A percentile compares a stretch with the other conserved stretches of the same genome.
phyloP scores from a whole-genome alignment of 345 rosid species.

The Streptanthus diversifolius region DNA sequence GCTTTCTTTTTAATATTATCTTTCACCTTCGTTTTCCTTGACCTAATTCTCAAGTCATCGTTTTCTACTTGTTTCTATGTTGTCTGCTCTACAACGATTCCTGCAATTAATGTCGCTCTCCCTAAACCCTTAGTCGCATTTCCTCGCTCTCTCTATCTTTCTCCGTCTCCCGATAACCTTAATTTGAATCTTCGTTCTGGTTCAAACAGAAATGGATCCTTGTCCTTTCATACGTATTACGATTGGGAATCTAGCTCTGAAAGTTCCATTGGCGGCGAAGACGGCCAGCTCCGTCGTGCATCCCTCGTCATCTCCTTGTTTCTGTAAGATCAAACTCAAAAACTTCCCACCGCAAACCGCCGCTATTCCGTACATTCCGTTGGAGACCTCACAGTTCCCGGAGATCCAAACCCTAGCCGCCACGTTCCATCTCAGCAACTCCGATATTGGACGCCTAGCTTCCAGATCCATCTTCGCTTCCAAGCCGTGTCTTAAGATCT shows the following conservation, averaged over 20 bases:
- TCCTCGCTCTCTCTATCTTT: not conserved
- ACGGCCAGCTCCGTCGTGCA: slow-evolving; percentile 73
- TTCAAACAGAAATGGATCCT: slow-evolving; percentile 62
- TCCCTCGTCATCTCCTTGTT: slow-evolving; percentile 76
- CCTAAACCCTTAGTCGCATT: slow-evolving; percentile 11
- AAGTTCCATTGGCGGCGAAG: slow-evolving; percentile 61
- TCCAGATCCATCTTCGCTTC: slow-evolving; percentile 61
- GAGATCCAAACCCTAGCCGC: slow-evolving; percentile 49
- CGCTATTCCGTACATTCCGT: slow-evolving; percentile 55
- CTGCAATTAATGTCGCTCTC: slow-evolving; percentile 24
- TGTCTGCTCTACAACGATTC: not conserved
- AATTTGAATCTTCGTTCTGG: not conserved
- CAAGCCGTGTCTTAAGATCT: slow-evolving; percentile 49
- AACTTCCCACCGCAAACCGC: slow-evolving; percentile 60
- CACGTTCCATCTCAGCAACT: slow-evolving; percentile 66
- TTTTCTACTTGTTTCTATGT: not conserved
- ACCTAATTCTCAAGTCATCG: slow-evolving; percentile 1
- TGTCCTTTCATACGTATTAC: slow-evolving; percentile 86
- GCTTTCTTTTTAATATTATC: not conserved
- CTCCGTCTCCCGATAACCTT: not conserved
- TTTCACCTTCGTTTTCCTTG: slow-evolving; percentile 2
- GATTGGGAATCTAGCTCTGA: slow-evolving; percentile 65
- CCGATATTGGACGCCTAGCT: slow-evolving; percentile 56
- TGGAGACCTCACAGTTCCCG: slow-evolving; percentile 43
- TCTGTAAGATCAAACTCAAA: slow-evolving; percentile 75